Evolutionary conservation across 768 basidiomycete species (phyloP).

Genomic region (Lactifluus volemus): DNA sequence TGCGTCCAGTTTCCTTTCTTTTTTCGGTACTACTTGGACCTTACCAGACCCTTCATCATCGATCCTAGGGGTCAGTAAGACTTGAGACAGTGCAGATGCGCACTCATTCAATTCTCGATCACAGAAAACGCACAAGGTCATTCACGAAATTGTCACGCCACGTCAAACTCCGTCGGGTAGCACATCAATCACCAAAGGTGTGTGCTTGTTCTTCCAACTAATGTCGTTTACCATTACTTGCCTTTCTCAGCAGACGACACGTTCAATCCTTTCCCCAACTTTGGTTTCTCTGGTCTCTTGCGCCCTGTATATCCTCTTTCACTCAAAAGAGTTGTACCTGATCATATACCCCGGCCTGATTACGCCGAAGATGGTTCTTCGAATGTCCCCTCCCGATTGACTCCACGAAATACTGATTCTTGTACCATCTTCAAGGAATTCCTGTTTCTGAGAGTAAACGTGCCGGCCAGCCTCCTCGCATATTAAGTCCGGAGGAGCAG

Average conservation of each 20-base stretch:
- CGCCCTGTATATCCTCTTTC: slow-evolving; percentile 88
- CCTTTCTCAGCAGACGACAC: slow-evolving; percentile 48
- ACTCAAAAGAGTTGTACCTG: slow-evolving; percentile 64
- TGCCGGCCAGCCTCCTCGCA: slow-evolving; percentile 51
- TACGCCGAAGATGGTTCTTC: slow-evolving; percentile 65
- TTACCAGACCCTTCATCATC: not conserved
- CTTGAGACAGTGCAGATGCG: slow-evolving; percentile 24
- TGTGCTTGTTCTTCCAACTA: not conserved
- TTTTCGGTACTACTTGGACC: slow-evolving; percentile 7
- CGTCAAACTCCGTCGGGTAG: slow-evolving; percentile 23
- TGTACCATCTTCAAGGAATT: slow-evolving; percentile 35
- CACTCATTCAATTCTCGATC: not conserved
- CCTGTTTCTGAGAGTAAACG: slow-evolving; percentile 51
- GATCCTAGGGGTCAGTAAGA: slow-evolving; percentile 6
- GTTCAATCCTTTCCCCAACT: slow-evolving; percentile 73
- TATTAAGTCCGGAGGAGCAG: slow-evolving; percentile 66
- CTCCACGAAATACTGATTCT: slow-evolving; percentile 5
- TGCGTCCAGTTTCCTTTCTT: slow-evolving; percentile 34
- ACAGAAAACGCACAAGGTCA: slow-evolving; percentile 75
- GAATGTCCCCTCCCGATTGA: not conserved
- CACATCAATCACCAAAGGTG: slow-evolving; percentile 25
- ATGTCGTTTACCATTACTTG: not conserved
- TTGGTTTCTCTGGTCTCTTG: slow-evolving; percentile 68
- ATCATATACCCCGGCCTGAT: slow-evolving; percentile 80
- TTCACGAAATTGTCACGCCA: slow-evolving; percentile 54